Percentiles rank a stretch among this genome's conserved stretches.
Evolutionary conservation across 2,329 filamentous ascomycete species (phyloP).

Genomic region (Cercospora beticola): DNA sequence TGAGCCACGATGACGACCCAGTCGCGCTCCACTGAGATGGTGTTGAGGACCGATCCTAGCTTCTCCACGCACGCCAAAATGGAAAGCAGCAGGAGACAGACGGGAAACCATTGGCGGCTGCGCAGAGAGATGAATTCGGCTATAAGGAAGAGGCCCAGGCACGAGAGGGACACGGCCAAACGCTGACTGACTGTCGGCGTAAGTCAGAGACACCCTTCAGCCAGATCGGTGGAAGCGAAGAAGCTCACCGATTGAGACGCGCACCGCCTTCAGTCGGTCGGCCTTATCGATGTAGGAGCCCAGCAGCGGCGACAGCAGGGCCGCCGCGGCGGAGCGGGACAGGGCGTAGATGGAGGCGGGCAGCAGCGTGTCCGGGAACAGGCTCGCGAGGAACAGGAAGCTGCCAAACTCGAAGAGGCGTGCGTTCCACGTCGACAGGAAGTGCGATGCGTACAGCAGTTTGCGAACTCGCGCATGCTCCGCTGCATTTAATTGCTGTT

Average conservation of each 20-base stretch:
- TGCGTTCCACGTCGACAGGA: constrained; percentile 52
- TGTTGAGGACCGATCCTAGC: constrained; percentile 62
- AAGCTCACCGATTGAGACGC: constrained; percentile 40
- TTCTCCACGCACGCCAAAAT: constrained; percentile 69
- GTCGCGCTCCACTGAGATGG: constrained; percentile 68
- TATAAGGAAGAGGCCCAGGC: constrained; percentile 23
- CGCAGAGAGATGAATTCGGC: constrained; percentile 11
- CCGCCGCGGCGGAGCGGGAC: constrained; percentile 57
- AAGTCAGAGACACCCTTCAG: constrained; percentile 10
- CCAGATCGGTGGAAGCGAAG: background rate
- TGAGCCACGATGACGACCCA: constrained; percentile 54
- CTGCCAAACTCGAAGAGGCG: constrained; percentile 52
- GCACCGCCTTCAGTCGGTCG: constrained; percentile 42
- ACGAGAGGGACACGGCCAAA: constrained; percentile 31
- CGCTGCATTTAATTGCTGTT: background rate
- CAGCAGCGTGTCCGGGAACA: constrained; percentile 57
- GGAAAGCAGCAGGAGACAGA: constrained; percentile 41
- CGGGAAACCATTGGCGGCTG: background rate
- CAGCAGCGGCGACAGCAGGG: constrained; percentile 59
- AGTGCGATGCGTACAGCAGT: constrained; percentile 48
- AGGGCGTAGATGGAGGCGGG: constrained; percentile 70
- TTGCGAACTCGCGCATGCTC: background rate
- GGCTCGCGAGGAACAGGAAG: constrained; percentile 49
- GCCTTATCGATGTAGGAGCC: constrained; percentile 60
- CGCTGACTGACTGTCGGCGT: constrained; percentile 30